Evolutionary conservation across 371 early-diverging fungal genomes (phyloP), one percentile per base, ranked within the genome.

Genomic region (Capillidium heterosporum): DNA sequence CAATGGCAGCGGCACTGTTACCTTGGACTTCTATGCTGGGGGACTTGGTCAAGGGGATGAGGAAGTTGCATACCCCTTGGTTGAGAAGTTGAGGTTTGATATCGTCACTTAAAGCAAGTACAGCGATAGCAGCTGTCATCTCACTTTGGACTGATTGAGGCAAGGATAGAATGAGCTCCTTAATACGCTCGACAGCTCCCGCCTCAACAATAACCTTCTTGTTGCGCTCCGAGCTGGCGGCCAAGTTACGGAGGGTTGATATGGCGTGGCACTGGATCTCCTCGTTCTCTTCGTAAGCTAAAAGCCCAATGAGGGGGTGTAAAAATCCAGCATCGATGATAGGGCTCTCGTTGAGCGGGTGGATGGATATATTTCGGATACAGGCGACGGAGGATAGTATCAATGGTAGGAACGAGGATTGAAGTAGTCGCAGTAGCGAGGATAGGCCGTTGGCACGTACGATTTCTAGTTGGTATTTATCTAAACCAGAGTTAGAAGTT

Each of bases 371-470:
- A 65, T 93, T 93, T 56, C 93, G 82, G 56, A 91, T 75, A 63
- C 92, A 91, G 17, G 93, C 93, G n/a, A 88, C 87, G 2, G 91
- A 86, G 1, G 92, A 87, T 1, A 87, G 66, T 24, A 87, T 85
- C 58, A 89, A 71, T 24, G 86, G 82, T 32, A 80, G 70, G 58
- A 84, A 83, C 0, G 80, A 75, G 26, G 87, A 85, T 64, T 85
- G 80, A 35, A 90, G 68, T 46, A 87, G 73, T 28, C 80, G 76
- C 3, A 85, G 69, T 1, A 91, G 71, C 17, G 85, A 78, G 1
- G 78, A 71, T 43, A 91, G 73, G 1, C 88, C 93, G 49, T 80
- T 76, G 26, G 75, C 71, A n/a, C 79, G 74, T 4, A 89, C 89
- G 61, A 91, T 88, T 61, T 83, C 84, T 2, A 82, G 61, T 63